Evolutionary conservation across 805 yeast genomes (phyloP).

Genomic region (Starmerella sirachaensis): DNA sequence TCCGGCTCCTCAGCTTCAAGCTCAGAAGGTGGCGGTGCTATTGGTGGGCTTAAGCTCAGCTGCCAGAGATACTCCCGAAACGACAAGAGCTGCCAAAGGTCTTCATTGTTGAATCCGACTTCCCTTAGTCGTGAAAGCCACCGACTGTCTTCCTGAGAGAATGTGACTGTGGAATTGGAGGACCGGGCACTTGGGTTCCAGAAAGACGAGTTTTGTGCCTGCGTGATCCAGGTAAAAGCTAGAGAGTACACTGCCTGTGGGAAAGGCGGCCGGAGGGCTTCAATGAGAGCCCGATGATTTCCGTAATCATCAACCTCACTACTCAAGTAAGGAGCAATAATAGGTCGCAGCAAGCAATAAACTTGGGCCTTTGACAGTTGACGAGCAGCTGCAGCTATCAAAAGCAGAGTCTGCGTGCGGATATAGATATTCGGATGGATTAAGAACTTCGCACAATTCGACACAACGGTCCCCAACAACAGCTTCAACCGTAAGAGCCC

Average conservation of each 20-base stretch:
- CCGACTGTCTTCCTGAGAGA: conserved; percentile 27
- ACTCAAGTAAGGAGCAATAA: conserved; percentile 60
- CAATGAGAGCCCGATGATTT: conserved; percentile 54
- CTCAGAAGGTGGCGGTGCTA: conserved; percentile 2
- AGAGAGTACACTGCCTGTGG: conserved; percentile 52
- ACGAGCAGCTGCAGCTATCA: conserved; percentile 50
- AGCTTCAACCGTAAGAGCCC: conserved; percentile 43
- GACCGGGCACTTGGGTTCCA: conserved; percentile 43
- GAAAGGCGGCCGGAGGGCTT: conserved; percentile 50
- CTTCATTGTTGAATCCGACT: conserved; percentile 61
- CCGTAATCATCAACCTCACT: conserved; percentile 62
- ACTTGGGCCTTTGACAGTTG: conserved; percentile 63
- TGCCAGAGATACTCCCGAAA: conserved; percentile 54
- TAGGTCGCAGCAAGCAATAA: conserved; percentile 73
- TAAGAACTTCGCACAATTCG: conserved; percentile 42
- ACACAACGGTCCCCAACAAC: conserved; percentile 42
- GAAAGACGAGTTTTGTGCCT: conserved; percentile 53
- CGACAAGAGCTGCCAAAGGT: conserved; percentile 71
- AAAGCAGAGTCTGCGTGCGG: conserved; percentile 50
- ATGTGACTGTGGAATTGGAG: conserved; percentile 7
- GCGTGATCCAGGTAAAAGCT: conserved; percentile 58
- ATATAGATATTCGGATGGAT: conserved; percentile 85
- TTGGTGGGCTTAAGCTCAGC: conserved; percentile 9
- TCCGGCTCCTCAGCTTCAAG: not conserved
- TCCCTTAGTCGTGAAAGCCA: conserved; percentile 61